Percentiles rank a stretch among this genome's conserved stretches.
Conservation (phyloP, 352 stramenopile species). For the Pythium scleroteichum region DNA sequence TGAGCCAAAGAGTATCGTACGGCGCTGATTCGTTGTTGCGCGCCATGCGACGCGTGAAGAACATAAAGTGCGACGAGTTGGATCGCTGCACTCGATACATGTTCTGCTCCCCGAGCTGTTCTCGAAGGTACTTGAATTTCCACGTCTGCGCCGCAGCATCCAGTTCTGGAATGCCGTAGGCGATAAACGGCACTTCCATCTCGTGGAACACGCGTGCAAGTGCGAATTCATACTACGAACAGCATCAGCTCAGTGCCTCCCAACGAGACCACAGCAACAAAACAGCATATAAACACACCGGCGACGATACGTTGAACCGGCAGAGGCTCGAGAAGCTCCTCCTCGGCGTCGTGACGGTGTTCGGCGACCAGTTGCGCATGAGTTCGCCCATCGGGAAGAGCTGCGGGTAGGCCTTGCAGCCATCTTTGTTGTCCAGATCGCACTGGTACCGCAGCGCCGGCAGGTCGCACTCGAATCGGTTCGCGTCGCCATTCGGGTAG, state of each 20-base stretch:
- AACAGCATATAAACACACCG: conserved; percentile 29
- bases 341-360: conserved; percentile 37
- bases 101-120: conserved; percentile 38
- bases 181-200: conserved; percentile 94
- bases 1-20: conserved; percentile 57
- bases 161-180: conserved; percentile 90
- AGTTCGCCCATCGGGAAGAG: conserved; percentile 70
- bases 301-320: conserved; percentile 61
- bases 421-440: conserved; percentile 36
- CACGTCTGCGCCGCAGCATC: conserved; percentile 69
- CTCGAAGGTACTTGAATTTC: conserved; percentile 78
- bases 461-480: conserved; percentile 56
- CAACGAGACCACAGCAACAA: neutral
- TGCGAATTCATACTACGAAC: conserved; percentile 69
- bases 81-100: conserved; percentile 67
- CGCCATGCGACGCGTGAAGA: conserved; percentile 67
- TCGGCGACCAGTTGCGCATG: conserved; percentile 80
- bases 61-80: conserved; percentile 95
- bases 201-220: conserved; percentile 87
- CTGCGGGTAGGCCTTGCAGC: conserved; percentile 65
- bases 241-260: conserved; percentile 2
- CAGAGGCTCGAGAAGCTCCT: conserved; percentile 60
- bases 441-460: conserved; percentile 60
- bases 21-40: conserved; percentile 35
- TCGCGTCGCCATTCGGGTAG: conserved; percentile 49